Percentiles rank a stretch among this genome's conserved stretches.
Conservation (phyloP, 257 asterid genomes). For the Solanum sitiens region DNA sequence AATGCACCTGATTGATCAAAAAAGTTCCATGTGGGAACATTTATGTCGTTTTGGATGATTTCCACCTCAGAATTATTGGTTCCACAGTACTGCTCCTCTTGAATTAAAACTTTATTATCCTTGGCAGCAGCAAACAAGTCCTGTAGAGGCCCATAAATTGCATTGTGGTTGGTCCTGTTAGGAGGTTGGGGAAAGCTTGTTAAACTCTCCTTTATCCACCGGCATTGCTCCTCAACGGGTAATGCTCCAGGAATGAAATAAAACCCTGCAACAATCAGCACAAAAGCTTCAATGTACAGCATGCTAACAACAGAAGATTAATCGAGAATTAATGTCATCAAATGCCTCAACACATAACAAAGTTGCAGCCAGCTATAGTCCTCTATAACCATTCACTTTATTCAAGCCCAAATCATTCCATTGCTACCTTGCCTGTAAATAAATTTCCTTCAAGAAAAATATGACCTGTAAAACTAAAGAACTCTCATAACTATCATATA, state of each 20-base stretch:
- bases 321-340: neutral
- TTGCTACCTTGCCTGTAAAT: neutral
- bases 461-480: neutral
- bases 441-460: neutral
- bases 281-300: neutral
- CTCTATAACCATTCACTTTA: neutral
- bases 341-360: neutral
- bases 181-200: slow-evolving; percentile 85
- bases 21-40: slow-evolving; percentile 42
- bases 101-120: slow-evolving; percentile 39
- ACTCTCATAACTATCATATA: neutral
- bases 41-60: slow-evolving; percentile 2
- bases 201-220: slow-evolving; percentile 81
- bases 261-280: slow-evolving; percentile 45
- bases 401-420: neutral
- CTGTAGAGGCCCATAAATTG: slow-evolving; percentile 62
- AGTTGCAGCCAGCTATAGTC: neutral
- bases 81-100: slow-evolving; percentile 20
- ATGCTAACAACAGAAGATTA: neutral
- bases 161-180: slow-evolving; percentile 84
- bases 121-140: slow-evolving; percentile 67
- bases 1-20: slow-evolving; percentile 23
- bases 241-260: slow-evolving; percentile 88
- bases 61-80: slow-evolving; percentile 12
- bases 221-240: slow-evolving; percentile 62